Evolutionary conservation across 768 basidiomycete species (phyloP).

Genomic region (Pisolithus tinctorius): DNA sequence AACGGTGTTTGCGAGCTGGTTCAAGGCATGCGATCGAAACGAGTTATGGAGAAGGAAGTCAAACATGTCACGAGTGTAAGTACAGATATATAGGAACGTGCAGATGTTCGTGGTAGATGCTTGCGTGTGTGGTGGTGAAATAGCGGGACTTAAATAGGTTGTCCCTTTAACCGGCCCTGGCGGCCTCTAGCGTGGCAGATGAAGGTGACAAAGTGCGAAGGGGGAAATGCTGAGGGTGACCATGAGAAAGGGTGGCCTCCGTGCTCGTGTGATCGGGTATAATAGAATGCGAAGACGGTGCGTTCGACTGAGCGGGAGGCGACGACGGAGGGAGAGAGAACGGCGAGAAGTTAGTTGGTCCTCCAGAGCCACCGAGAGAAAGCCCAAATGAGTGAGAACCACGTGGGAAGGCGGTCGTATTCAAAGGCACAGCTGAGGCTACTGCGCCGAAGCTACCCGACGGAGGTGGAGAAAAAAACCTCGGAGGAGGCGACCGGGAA

Average conservation of each 20-base stretch:
- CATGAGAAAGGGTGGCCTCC: constrained; percentile 24
- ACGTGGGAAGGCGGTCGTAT: constrained; percentile 22
- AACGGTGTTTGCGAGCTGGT: background rate
- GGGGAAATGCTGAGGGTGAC: constrained; percentile 32
- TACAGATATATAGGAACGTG: constrained; percentile 36
- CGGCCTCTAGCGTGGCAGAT: constrained; percentile 33
- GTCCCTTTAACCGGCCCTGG: constrained; percentile 34
- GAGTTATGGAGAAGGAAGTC: constrained; percentile 18
- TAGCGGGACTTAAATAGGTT: constrained; percentile 31
- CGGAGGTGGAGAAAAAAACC: constrained; percentile 28
- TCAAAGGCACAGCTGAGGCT: constrained; percentile 17
- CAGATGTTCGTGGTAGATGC: constrained; percentile 34
- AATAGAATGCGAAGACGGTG: constrained; percentile 26
- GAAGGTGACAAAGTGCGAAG: constrained; percentile 33
- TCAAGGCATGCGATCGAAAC: constrained; percentile 23
- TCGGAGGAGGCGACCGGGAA: constrained; percentile 28
- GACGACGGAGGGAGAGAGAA: constrained; percentile 29
- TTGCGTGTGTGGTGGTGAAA: constrained; percentile 32
- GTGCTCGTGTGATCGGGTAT: constrained; percentile 31
- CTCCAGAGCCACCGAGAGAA: constrained; percentile 21
- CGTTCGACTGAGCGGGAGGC: constrained; percentile 21
- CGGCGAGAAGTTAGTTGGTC: constrained; percentile 20
- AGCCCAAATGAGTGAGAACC: constrained; percentile 27
- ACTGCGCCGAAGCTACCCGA: constrained; percentile 23
- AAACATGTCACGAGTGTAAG: constrained; percentile 32